phyloP scores from a whole-genome alignment of 441 rosid genomes.

The Oxalis stricta region DNA sequence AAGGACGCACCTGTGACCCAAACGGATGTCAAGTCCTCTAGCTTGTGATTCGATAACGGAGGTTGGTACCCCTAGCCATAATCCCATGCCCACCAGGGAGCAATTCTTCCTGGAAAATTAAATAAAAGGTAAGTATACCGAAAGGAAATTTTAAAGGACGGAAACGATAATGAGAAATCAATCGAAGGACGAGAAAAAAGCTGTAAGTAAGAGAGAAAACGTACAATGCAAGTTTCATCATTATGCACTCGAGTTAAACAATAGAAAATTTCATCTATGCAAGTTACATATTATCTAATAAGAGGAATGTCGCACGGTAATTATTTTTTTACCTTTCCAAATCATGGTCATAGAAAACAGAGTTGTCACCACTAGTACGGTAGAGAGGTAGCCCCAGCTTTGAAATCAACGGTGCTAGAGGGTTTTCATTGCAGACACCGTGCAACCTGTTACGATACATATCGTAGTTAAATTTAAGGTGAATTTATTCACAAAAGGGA shows the following conservation, averaged over 20 bases:
- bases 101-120: slow-evolving; percentile 50
- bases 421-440: slow-evolving; percentile 90
- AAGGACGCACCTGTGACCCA: slow-evolving; percentile 78
- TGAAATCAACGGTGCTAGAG: slow-evolving; percentile 78
- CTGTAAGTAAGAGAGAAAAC: not conserved
- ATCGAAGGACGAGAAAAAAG: too few species aligned
- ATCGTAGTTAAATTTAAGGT: slow-evolving; percentile 5
- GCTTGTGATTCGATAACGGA: slow-evolving; percentile 88
- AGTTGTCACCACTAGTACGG: slow-evolving; percentile 91
- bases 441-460: slow-evolving; percentile 67
- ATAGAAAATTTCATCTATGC: too few species aligned
- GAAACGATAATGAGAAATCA: not conserved
- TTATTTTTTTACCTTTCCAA: slow-evolving; percentile 58
- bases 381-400: slow-evolving; percentile 83
- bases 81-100: slow-evolving; percentile 98
- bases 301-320: not conserved
- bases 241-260: not conserved
- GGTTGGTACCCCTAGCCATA: slow-evolving; percentile 96
- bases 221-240: too few species aligned
- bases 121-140: not conserved
- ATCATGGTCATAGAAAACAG: slow-evolving; percentile 91
- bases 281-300: not conserved
- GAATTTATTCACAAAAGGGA: not conserved
- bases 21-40: slow-evolving; percentile 76
- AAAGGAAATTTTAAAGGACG: too few species aligned